A percentile compares a stretch with the other conserved stretches of the same genome.
Conservation (phyloP, 2,329 filamentous ascomycete genomes). For the Fusarium domesticum region DNA sequence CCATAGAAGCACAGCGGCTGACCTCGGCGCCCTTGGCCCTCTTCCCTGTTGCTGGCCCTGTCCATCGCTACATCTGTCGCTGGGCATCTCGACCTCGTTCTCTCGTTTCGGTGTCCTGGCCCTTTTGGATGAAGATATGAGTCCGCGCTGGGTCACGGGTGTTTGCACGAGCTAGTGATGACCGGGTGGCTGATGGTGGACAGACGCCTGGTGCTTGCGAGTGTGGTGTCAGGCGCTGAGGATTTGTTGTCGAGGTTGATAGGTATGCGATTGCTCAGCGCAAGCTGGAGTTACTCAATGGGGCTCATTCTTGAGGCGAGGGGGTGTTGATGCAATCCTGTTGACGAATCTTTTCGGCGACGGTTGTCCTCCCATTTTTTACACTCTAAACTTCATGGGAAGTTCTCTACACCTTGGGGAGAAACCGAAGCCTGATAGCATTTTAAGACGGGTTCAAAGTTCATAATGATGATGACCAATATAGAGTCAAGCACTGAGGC, state of each 20-base stretch:
- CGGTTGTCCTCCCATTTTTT: constrained; percentile 28
- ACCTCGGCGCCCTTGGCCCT: constrained; percentile 62
- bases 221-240: constrained; percentile 48
- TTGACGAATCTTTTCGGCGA: constrained; percentile 17
- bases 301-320: constrained; percentile 99
- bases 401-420: constrained; percentile 36
- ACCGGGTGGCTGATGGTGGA: constrained; percentile 38
- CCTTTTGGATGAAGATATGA: constrained; percentile 83
- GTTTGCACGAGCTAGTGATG: constrained; percentile 9
- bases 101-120: constrained; percentile 43
- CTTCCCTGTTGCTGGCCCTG: constrained; percentile 39
- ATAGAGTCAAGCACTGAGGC: constrained; percentile 98
- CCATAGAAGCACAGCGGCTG: constrained; percentile 99
- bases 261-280: constrained; percentile 94
- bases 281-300: constrained; percentile 91
- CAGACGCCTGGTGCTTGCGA: constrained; percentile 49
- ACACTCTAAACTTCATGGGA: constrained; percentile 43
- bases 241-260: constrained; percentile 87
- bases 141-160: constrained; percentile 52
- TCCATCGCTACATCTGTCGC: constrained; percentile 45
- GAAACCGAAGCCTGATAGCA: constrained; percentile 35
- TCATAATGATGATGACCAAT: constrained; percentile 89
- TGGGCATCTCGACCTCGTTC: constrained; percentile 3
- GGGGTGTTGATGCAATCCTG: constrained; percentile 47
- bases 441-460: constrained; percentile 48